phyloP scores from a whole-genome alignment of 768 basidiomycete genomes.

The Russula foetens region DNA sequence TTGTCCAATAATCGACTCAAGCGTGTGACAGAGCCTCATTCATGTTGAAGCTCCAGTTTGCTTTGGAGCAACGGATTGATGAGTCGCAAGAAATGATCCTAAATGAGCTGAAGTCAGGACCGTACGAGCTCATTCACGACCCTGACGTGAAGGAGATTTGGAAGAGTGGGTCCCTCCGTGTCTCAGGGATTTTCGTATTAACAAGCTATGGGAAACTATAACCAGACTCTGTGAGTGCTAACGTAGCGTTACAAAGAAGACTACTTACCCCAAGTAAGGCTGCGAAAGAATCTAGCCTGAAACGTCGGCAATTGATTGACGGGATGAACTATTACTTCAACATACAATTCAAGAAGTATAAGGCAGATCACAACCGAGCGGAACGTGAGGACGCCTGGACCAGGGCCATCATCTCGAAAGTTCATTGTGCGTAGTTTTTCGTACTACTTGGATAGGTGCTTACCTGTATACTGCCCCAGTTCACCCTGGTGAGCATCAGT shows the following conservation, averaged over 20 bases:
- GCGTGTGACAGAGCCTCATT: conserved; percentile 3
- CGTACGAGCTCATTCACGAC: conserved; percentile 11
- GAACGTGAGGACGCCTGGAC: conserved; percentile 15
- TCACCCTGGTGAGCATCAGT: neutral
- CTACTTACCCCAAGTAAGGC: conserved; percentile 4
- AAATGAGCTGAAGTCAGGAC: conserved; percentile 16
- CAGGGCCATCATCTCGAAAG: conserved; percentile 4
- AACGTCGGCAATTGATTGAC: conserved; percentile 10
- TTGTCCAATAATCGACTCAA: neutral
- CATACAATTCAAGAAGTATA: conserved; percentile 11
- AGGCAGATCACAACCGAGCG: conserved; percentile 5
- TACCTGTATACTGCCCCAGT: neutral
- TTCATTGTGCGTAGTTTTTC: conserved; percentile 1
- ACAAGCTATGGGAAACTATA: neutral
- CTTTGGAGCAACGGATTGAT: conserved; percentile 7
- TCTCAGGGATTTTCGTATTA: neutral
- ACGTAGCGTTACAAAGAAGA: neutral
- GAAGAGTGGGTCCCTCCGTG: conserved; percentile 2
- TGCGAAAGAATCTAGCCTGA: conserved; percentile 12
- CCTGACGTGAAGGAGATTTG: conserved; percentile 13
- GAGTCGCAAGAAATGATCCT: conserved; percentile 14
- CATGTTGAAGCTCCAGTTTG: conserved; percentile 13
- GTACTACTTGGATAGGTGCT: neutral
- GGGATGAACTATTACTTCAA: conserved; percentile 11
- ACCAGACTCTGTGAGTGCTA: neutral